Base-by-base conservation (phyloP, 306 rosid species). In the Fagus crenata region DNA sequence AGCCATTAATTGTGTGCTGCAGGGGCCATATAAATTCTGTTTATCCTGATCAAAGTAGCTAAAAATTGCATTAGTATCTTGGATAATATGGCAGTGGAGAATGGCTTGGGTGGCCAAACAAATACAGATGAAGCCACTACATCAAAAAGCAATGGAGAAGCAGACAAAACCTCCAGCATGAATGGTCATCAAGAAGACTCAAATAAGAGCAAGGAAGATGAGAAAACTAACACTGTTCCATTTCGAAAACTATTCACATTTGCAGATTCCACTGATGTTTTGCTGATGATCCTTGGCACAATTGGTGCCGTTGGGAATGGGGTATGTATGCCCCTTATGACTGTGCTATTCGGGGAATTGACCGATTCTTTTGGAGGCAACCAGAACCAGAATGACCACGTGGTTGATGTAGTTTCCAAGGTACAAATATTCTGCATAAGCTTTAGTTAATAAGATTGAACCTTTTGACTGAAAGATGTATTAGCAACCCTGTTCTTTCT, bases 231-330 rank as follows among this genome's bases (percentile, higher is more conserved):
- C 37, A 81, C 90, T 37, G 84, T 93, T 75, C 84, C 97, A 3
- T 91, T 89, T 86, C 72, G 70, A 51, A 93, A 72, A 82, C 84
- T 93, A 55, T 93, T 93, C 88, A 32, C 91, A 15, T 93, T 91
- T 77, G 93, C 98, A 31, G 97, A 93, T 83, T 82, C 87, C 40
- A 73, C 86, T 70, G 98, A 93, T 78, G 43, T 78, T 49, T 18
- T 86, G 8, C 63, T 93, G 81, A 93, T 93, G 97, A 12, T 42
- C 2, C 11, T 75, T 40, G 98, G 98, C 43, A 86, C 87, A 22
- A 41, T 90, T 49, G 98, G 97, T 49, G 97, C 93, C 65, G 5
- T 90, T 32, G 98, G 93, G 37, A 93, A 93, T 69, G 98, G 98
- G 1, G 0, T 69, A 71, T 82, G 85, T 41, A 56, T 88, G 87